phyloP scores from a whole-genome alignment of 208 protist species.

The Leishmania mexicana region DNA sequence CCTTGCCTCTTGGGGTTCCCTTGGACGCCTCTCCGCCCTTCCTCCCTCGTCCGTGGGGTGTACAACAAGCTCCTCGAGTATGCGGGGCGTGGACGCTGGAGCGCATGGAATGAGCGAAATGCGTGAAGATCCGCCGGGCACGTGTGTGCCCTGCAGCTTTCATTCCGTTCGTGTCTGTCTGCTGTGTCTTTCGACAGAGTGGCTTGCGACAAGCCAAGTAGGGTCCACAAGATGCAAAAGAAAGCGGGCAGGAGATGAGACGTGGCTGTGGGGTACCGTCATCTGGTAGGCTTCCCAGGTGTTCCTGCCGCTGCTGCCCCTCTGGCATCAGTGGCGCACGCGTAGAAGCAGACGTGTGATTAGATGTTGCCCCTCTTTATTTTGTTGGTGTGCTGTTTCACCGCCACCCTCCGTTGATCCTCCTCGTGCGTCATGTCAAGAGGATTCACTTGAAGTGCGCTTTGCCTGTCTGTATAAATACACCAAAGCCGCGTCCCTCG shows the following conservation, averaged over 20 bases:
- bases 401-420: background rate
- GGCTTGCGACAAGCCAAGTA: background rate
- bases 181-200: background rate
- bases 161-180: background rate
- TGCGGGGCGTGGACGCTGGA: background rate
- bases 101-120: background rate
- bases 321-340: background rate
- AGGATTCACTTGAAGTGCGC: background rate
- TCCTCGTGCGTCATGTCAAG: background rate
- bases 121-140: background rate
- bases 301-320: background rate
- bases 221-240: background rate
- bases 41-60: background rate
- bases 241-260: background rate
- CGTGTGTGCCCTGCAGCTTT: background rate
- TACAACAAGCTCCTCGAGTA: background rate
- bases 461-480: background rate
- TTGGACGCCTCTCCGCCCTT: background rate
- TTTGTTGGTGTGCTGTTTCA: background rate
- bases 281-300: background rate
- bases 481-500: background rate
- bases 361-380: background rate
- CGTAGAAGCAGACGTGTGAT: background rate
- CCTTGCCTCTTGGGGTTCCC: background rate
- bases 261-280: background rate